A percentile compares a stretch with the other conserved stretches of the same genome.
phyloP scores from a whole-genome alignment of 1,284 basidiomycete species.

The Athelia sp. region DNA sequence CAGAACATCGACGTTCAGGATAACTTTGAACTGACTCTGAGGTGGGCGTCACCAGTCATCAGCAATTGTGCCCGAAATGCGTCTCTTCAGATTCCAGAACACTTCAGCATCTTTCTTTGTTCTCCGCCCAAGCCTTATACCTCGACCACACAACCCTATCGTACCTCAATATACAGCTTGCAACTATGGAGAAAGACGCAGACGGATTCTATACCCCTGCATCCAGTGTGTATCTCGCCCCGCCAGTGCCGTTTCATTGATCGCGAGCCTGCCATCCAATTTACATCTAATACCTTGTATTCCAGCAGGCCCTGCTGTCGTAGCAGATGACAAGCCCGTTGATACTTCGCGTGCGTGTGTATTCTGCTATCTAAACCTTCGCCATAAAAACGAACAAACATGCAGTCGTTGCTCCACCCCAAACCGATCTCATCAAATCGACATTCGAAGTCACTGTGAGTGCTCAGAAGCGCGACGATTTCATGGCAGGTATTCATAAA shows the following conservation, averaged over 20 bases:
- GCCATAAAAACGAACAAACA: not conserved
- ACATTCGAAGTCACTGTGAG: conserved; percentile 72
- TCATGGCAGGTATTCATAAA: conserved; percentile 6
- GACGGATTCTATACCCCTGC: conserved; percentile 67
- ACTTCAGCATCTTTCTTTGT: no score
- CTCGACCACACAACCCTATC: not conserved
- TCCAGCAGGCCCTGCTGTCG: conserved; percentile 9
- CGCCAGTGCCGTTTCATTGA: not conserved
- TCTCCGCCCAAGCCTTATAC: no score
- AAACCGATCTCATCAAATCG: conserved; percentile 59
- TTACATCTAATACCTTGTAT: not conserved
- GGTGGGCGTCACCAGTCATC: no score
- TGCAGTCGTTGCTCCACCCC: conserved; percentile 13
- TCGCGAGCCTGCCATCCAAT: not conserved
- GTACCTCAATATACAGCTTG: not conserved
- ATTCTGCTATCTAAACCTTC: not conserved
- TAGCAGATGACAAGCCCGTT: conserved; percentile 12
- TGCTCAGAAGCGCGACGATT: conserved; percentile 7
- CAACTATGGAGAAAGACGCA: conserved; percentile 59
- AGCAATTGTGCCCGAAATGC: no score
- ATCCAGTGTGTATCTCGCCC: conserved; percentile 21
- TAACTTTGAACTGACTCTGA: no score
- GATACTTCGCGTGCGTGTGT: conserved; percentile 15
- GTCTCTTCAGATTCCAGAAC: no score
- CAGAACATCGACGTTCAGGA: no score